Evolutionary conservation across 345 rosid genomes (phyloP), one percentile per base, ranked within the genome.

Genomic region (Populus deltoides): DNA sequence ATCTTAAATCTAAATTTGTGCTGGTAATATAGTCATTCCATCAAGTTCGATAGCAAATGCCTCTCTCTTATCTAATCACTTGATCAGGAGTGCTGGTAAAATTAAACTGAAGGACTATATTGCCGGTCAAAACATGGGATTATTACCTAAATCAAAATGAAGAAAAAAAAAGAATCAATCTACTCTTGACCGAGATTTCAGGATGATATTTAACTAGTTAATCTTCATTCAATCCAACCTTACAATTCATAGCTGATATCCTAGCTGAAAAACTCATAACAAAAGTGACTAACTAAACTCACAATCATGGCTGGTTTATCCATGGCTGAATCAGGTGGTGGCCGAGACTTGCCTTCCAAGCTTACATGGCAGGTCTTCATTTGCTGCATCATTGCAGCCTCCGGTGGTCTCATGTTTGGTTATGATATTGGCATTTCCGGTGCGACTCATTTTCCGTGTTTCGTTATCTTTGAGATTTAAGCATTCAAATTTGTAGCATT

Each of bases 341-440:
- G 73, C 63, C 67, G 51, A 15, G 86, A 74, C 16, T 63, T 51
- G 29, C 86, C 84, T 1, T 82, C 86, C 25, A 89, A 84, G 74
- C 86, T 88, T 72, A 86, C 90, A 2, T 3, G 6, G 17, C 90
- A 88, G 72, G 90, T 89, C 25, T 1, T 86, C 61, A 22, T 82
- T 70, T 88, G 89, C 65, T 84, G 82, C 71, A 70, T 84, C 68
- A 86, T 90, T 66, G 88, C 92, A 0, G 91, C 90, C 18, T 86
- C 80, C 18, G 90, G 93, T 17, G 93, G 93, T 22, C 81, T 87
- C 73, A 86, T 90, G 93, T 90, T 90, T 63, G 90, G 91, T 80
- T 88, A 87, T 25, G 93, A 90, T 71, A 83, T 90, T 51, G 90
- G 91, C 29, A 88, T 90, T 70, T 88, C 91, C 29, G 93, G 89